A percentile compares a stretch with the other conserved stretches of the same genome.
Evolutionary conservation across 139 green algal genomes (phyloP).

Genomic region (Eudorina sp.): DNA sequence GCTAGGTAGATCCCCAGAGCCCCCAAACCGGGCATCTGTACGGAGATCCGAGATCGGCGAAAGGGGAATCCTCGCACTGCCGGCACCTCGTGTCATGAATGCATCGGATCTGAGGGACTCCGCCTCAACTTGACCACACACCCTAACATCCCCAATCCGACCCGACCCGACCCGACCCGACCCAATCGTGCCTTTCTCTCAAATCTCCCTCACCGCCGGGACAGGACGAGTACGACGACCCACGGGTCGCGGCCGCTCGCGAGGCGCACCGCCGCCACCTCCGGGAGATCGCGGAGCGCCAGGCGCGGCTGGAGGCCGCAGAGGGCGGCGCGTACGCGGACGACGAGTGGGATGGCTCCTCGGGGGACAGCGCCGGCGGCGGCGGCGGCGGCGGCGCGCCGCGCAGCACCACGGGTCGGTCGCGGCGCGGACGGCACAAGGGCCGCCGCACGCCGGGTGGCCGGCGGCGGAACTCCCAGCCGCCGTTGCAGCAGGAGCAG

Average conservation of each 20-base stretch:
- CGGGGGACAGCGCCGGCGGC: neutral
- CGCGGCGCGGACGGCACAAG: neutral
- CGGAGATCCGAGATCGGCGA: too few relatives aligned
- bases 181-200: neutral
- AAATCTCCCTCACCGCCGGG: neutral
- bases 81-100: neutral
- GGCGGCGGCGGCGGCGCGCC: neutral
- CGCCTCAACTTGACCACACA: too few relatives aligned
- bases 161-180: too few relatives aligned
- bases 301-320: constrained; percentile 38
- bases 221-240: constrained; percentile 8
- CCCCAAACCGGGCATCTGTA: too few relatives aligned
- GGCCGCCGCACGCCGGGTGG: neutral
- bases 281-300: constrained; percentile 9
- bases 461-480: neutral
- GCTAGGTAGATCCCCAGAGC: neutral
- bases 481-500: neutral
- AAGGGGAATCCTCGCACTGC: too few relatives aligned
- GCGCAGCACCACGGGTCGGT: neutral
- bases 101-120: too few relatives aligned
- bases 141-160: too few relatives aligned
- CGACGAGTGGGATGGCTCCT: constrained; percentile 10
- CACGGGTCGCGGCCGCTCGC: constrained; percentile 13
- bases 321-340: constrained; percentile 15
- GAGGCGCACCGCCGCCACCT: constrained; percentile 39